Base-by-base conservation (phyloP, 129 eudicot genomes). In the Erigeron canadensis region DNA sequence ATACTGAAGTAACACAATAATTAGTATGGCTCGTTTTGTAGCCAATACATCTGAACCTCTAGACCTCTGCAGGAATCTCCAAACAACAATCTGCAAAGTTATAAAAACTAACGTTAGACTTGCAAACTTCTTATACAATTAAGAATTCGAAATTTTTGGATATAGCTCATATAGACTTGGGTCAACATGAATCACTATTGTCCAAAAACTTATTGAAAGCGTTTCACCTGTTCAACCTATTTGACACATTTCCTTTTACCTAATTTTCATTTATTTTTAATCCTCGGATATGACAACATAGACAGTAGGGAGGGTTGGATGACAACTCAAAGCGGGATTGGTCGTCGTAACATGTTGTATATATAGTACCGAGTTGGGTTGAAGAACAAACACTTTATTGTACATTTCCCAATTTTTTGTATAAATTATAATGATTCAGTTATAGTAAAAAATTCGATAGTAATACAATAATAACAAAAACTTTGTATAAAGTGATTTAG, bases 51-150 rank as follows among this genome's bases (percentile, higher is more conserved):
- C 94, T 28, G 91, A 88, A 54, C 97, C 97, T 46, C 81, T 75
- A 56, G 89, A 86, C n/a, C 81, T 81, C 71, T 77, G 87, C 65
- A 91, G 87, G 73, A 79, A 91, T 78, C 94, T 87, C 96, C 96
- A 91, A 43, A 88, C 88, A 43, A 91, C 89, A 70, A 91, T 88
- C 97, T 91, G 87, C 84, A 76, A 57, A 41, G 64, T 54, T 51
- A 41, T 54, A 54, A 63, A 47, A 45, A 48, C 9, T 34, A 51
- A 39, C 53, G 60, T 73, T 59, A 12, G 8, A 50, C 16, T 38
- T 28, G 18, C 40, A 23, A n/a, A 54, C 50, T 47, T 70, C 70
- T n/a, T n/a, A 10, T 23, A 63, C 7, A 21, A 55, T 70, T 68
- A 44, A 41, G 66, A 45, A 71, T 2, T 8, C 1, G 17, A 23